A percentile compares a stretch with the other conserved stretches of the same genome.
phyloP scores from a whole-genome alignment of 768 basidiomycete species.

The Mycena leptocephala region DNA sequence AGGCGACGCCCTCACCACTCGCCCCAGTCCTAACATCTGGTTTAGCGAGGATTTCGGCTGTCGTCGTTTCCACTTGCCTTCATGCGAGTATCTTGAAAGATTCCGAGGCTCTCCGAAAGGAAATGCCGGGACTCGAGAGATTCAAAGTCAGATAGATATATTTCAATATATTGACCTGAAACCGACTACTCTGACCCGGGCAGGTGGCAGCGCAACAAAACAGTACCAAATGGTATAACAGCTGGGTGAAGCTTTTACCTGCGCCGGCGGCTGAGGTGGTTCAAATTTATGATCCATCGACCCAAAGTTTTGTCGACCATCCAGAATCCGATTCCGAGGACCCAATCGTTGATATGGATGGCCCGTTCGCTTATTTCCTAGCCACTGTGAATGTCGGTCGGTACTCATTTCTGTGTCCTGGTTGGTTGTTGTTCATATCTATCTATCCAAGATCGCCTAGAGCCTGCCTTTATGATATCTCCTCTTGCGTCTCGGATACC shows the following conservation, averaged over 20 bases:
- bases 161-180: background rate
- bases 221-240: constrained; percentile 79
- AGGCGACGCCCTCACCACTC: background rate
- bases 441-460: constrained; percentile 77
- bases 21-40: background rate
- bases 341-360: constrained; percentile 66
- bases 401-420: constrained; percentile 82
- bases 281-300: constrained; percentile 73
- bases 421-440: constrained; percentile 69
- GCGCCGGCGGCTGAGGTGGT: constrained; percentile 57
- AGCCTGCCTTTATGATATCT: constrained; percentile 84
- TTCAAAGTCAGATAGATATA: constrained; percentile 2
- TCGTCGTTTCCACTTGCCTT: constrained; percentile 89
- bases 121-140: constrained; percentile 81
- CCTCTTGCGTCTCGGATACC: constrained; percentile 71
- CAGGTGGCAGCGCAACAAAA: constrained; percentile 87
- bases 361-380: constrained; percentile 92
- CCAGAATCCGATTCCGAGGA: constrained; percentile 48
- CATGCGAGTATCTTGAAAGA: constrained; percentile 90
- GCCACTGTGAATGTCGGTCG: constrained; percentile 88
- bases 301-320: constrained; percentile 63
- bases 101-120: constrained; percentile 81
- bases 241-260: constrained; percentile 72
- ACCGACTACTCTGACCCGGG: background rate
- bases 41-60: constrained; percentile 69